Evolutionary conservation across 148 eudicot genomes (phyloP), one percentile per base, ranked within the genome.

Genomic region (Rhododendron ferrugineum): DNA sequence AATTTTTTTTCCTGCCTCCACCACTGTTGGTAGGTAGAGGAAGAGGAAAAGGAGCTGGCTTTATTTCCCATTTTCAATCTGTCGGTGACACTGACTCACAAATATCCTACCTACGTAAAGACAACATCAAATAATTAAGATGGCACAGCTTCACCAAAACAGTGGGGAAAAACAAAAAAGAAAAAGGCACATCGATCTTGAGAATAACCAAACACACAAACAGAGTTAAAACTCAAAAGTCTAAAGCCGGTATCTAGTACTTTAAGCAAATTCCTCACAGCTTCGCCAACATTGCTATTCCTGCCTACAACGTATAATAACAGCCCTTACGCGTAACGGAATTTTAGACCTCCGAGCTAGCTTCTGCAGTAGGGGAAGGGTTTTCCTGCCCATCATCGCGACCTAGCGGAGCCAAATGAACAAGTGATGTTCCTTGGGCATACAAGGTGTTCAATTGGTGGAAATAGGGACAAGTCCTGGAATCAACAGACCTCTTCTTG

Each of bases 381-480:
- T 78, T 89, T 80, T 74, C 83, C 42, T 86, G 88, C 32, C 72
- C 44, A 7, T 86, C 93, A 7, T 68, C 36, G 3, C 32, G 74
- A 68, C 36, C 74, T 28, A 83, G n/a, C 10, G 91, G 86, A 9
- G 87, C 88, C 78, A 81, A 78, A 11, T 84, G 84, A 68, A 30
- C 74, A 3, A 68, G 74, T 68, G 74, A 68, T 66, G 88, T 82
- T 28, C 92, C 97, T 91, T 93, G 93, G 66, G 89, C 91, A 86
- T 96, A 96, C 70, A 96, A 86, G 68, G 85, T 90, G 85, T 88
- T 92, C 78, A 96, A 74, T 78, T 96, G 95, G 70, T 96, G 96
- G 84, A 93, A 96, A 85, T 96, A 96, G 85, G 99, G 99, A 82
- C 99, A 94, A 11, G 99, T 94, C 86, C 96, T 93, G 32, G 99